These are phyloP conservation scores for Talaromyces stipitatus DNA, from an alignment of 495 filamentous ascomycete genomes.

Conservation along the genomic window DNA sequence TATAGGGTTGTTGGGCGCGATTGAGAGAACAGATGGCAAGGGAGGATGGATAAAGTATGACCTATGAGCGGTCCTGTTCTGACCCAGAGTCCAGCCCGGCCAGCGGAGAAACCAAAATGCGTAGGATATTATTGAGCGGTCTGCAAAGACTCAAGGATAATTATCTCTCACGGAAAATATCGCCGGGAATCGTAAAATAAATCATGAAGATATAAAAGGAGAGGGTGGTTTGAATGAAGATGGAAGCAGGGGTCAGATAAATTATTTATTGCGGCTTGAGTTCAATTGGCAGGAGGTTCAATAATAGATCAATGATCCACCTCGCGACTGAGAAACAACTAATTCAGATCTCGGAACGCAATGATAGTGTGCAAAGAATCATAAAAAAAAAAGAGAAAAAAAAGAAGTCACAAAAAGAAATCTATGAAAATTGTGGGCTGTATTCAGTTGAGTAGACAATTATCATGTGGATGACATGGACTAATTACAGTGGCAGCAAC, in stretches of 20 bases:
- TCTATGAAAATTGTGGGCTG: too few relatives aligned
- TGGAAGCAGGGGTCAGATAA: constrained; percentile 4
- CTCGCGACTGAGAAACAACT: not conserved
- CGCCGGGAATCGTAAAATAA: not conserved
- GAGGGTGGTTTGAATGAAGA: not conserved
- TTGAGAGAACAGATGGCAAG: not conserved
- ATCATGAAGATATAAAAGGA: not conserved
- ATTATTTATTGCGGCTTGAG: constrained; percentile 2
- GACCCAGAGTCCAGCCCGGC: not conserved
- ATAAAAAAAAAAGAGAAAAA: not conserved
- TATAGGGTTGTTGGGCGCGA: not conserved
- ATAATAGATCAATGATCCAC: too few relatives aligned
- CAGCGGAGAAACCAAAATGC: constrained; percentile 1
- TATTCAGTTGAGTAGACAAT: too few relatives aligned
- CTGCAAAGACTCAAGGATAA: not conserved
- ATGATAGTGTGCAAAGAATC: not conserved
- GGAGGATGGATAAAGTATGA: not conserved
- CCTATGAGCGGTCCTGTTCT: not conserved
- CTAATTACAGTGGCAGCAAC: not conserved
- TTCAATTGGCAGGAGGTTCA: not conserved
- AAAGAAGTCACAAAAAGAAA: too few relatives aligned
- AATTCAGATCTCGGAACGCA: not conserved
- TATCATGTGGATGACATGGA: not conserved
- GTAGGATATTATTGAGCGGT: not conserved
- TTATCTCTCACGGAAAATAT: not conserved